phyloP scores from a whole-genome alignment of 208 protist species.

The Novymonas esmeraldas region DNA sequence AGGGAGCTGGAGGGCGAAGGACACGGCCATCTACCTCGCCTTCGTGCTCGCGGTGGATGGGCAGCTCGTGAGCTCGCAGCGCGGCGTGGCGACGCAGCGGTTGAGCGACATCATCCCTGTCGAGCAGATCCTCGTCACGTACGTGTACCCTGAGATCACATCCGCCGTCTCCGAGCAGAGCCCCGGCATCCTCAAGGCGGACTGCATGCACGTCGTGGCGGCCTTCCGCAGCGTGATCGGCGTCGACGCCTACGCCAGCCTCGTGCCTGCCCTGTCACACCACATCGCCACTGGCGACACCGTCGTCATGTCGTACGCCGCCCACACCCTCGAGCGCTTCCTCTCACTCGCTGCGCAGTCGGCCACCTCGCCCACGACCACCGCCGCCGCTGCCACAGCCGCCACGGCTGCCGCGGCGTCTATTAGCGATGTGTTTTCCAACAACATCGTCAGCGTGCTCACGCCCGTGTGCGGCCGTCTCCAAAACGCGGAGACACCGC shows the following conservation, averaged over 20 bases:
- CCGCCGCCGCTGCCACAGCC: too few relatives aligned
- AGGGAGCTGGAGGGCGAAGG: conserved; percentile 94
- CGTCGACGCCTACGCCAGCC: conserved; percentile 22
- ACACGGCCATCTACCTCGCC: conserved; percentile 96
- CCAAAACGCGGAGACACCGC: conserved; percentile 49
- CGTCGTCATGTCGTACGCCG: conserved; percentile 95
- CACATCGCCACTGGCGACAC: conserved; percentile 71
- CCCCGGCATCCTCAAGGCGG: conserved; percentile 93
- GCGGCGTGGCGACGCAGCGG: conserved; percentile 49
- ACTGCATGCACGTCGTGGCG: conserved; percentile 95
- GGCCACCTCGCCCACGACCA: too few relatives aligned
- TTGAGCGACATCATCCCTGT: conserved; percentile 88
- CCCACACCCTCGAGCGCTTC: conserved; percentile 91
- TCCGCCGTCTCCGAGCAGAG: conserved; percentile 42
- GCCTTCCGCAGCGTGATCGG: conserved; percentile 94
- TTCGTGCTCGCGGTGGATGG: conserved; percentile 88
- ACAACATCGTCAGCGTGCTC: conserved; percentile 67
- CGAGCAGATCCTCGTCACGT: conserved; percentile 77
- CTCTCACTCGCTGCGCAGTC: conserved; percentile 83
- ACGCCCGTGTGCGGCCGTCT: conserved; percentile 87
- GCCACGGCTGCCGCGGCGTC: conserved; percentile 31
- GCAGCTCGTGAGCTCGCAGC: conserved; percentile 61
- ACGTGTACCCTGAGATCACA: conserved; percentile 92
- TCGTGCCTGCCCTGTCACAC: conserved; percentile 73
- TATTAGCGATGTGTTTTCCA: conserved; percentile 46